Conservation (phyloP, 208 protist genomes). For the Leptomonas pyrrhocoris region DNA sequence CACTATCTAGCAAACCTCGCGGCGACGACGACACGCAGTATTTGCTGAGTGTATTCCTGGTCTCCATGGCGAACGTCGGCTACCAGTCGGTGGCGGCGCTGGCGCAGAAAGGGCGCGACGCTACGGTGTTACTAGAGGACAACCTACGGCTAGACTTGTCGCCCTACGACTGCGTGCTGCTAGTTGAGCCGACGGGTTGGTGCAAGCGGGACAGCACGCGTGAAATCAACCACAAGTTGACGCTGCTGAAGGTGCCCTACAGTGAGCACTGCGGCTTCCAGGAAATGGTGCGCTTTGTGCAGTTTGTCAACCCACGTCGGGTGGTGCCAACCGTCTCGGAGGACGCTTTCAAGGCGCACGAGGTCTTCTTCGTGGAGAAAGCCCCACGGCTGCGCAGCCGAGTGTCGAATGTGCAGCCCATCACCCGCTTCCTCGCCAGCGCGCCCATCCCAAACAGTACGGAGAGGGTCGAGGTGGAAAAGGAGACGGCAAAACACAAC, state of each 20-base stretch:
- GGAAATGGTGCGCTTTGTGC: conserved; percentile 83
- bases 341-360: conserved; percentile 64
- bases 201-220: conserved; percentile 22
- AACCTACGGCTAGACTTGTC: conserved; percentile 47
- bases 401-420: conserved; percentile 62
- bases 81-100: conserved; percentile 24
- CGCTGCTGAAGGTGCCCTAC: conserved; percentile 74
- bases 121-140: conserved; percentile 32
- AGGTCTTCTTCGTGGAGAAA: conserved; percentile 72
- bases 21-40: conserved; percentile 4
- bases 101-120: not conserved
- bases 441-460: not conserved
- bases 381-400: conserved; percentile 56
- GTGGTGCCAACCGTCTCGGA: conserved; percentile 82
- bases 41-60: conserved; percentile 29
- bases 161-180: conserved; percentile 60
- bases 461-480: not conserved
- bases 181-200: conserved; percentile 89
- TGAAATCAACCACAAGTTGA: conserved; percentile 30
- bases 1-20: not conserved
- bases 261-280: conserved; percentile 88
- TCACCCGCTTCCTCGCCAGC: conserved; percentile 60
- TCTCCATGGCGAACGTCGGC: conserved; percentile 25
- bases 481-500: not conserved
- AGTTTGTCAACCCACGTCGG: conserved; percentile 60